A percentile compares a stretch with the other conserved stretches of the same genome.
Conservation (phyloP, 2,329 filamentous ascomycete genomes). For the Arthrobotrys musiformis region DNA sequence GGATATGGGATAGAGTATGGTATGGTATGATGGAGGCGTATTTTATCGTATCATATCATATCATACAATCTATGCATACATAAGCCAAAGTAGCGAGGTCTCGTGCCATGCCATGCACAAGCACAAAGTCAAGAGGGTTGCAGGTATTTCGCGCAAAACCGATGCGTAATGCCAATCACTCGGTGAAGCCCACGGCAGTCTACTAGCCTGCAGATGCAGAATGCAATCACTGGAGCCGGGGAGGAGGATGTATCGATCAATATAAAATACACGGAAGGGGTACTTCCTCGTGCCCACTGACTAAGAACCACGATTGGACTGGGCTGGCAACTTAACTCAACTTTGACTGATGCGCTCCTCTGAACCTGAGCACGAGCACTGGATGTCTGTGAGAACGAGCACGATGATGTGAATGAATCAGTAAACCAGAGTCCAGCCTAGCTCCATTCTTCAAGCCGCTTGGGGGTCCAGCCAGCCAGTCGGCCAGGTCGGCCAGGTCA, state of each 20-base stretch:
- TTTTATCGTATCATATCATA: no score
- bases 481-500: background rate
- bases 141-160: conserved; percentile 49
- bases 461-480: conserved; percentile 3
- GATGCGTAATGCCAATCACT: conserved; percentile 36
- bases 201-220: no score
- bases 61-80: background rate
- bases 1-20: background rate
- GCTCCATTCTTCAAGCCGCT: background rate
- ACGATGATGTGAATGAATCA: no score
- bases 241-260: no score
- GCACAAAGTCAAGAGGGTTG: background rate
- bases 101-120: no score
- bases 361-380: background rate
- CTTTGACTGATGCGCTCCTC: conserved; percentile 1
- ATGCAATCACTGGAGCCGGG: no score
- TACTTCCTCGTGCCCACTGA: no score
- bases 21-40: no score
- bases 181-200: background rate
- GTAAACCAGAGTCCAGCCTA: background rate
- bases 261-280: no score
- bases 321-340: no score
- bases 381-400: background rate
- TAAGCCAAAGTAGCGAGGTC: background rate
- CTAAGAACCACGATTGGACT: no score